Evolutionary conservation across 2,329 filamentous ascomycete species (phyloP), one percentile per base, ranked within the genome.

Genomic region (Gyromitra esculenta): DNA sequence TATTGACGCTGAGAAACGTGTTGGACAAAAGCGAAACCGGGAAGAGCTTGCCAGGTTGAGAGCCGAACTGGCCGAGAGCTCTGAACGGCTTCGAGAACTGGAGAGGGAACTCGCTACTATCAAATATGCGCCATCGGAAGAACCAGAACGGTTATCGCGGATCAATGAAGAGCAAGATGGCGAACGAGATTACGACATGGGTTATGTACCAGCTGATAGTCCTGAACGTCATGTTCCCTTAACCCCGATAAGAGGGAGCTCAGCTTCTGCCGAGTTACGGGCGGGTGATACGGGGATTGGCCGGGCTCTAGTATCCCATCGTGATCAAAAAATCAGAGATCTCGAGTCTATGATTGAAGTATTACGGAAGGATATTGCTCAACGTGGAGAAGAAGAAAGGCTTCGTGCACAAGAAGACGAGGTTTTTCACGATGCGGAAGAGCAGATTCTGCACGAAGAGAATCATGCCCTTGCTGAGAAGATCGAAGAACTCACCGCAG

Each of bases 1-100:
- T 65, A 79, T 79, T 31, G 73, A 76, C 84, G 15, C 81, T 85
- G 73, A 86, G 85, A 76, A 82, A 83, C 57, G 85, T 83, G 13
- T 82, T 86, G 18, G 85, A 85, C 48, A 83, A 84, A 63, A 85
- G 85, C 8, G 83, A 85, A 54, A 85, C 85, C 68, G 83, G 15
- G 76, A 78, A 50, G 75, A 79, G 31, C 70, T 79, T 8, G 60
- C 48, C 2, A 74, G 66, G 50, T 25, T 79, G 25, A 70, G 79
- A 45, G 62, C 54, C 11, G 79, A 79, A 62, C 52, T 79, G 13
- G 68, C 69, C 25, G 64, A 69, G 62, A 73, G 67, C 25, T 37
- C 64, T 59, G 67, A 68, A 37, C 57, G 69, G 6, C 65, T 79
- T 8, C 50, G 64, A 18, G 79, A 78, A 50, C 54, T 79, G 56